Evolutionary conservation across 2,329 filamentous ascomycete genomes (phyloP), one percentile per base, ranked within the genome.

Genomic region (Monosporascus sp.): DNA sequence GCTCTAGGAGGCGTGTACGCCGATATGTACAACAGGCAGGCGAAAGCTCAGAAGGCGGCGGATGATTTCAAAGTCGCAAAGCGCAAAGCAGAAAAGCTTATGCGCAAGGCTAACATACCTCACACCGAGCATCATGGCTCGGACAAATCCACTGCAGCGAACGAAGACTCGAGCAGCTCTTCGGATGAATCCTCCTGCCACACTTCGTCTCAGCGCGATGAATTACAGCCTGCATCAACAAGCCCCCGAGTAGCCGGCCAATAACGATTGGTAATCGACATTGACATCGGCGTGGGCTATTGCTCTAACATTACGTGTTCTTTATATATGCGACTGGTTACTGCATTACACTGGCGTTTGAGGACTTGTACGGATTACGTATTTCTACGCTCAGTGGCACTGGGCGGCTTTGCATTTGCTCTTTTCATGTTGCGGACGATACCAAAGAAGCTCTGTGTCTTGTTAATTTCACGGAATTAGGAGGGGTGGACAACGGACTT

Each of bases 11-110:
- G 89, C 14, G 84, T 85, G 55, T 96, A 96, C 65, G 81, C 84
- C 11, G 86, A 85, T 55, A 92, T 96, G 84, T 96, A 91, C 91
- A 84, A 86, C 58, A 93, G 92, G 71, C 91, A 96, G 70, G 91
- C 89, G 58, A 81, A 87, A 55, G 88, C 89, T 2, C 87, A 92
- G 66, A 80, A 80, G 58, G 88, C 87, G 6, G 82, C 82, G 3
- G 79, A 82, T 52, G 79, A 85, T 64, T 84, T 82, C 37, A 71
- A 72, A 35, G 66, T 70, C 48, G 74, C 74, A 7, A 74, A 53
- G 49, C 62, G 61, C 44, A 74, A 73, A 52, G 73, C 73, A 15
- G 70, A 72, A 56, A 75, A 74, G 63, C 68, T 76, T 7, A 59
- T 81, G 59, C 74, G 74, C 51, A 74, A 77, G 56, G 79, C 79